A percentile compares a stretch with the other conserved stretches of the same genome.
phyloP scores from a whole-genome alignment of 495 filamentous ascomycete species.

The Annulohypoxylon nitens region DNA sequence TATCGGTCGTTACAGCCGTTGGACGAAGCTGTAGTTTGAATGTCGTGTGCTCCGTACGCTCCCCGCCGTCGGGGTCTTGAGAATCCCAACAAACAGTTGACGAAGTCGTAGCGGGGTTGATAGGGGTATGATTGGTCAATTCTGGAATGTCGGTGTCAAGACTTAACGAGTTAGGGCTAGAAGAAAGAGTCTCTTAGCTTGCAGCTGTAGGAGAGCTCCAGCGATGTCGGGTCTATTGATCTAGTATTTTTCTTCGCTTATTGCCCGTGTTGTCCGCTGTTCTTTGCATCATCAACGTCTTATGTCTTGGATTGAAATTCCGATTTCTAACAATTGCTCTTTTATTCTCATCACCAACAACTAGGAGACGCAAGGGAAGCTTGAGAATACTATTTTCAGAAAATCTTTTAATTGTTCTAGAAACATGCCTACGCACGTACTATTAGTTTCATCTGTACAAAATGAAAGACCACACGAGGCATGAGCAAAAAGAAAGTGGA shows the following conservation, averaged over 20 bases:
- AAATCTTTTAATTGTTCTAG: not conserved
- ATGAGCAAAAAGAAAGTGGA: not conserved
- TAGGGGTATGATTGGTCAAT: constrained; percentile 44
- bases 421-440: constrained; percentile 1
- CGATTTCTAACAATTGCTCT: not conserved
- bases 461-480: constrained; percentile 4
- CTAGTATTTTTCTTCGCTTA: not conserved
- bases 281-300: not conserved
- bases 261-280: not conserved
- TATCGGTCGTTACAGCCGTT: constrained; percentile 37
- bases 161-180: constrained; percentile 26
- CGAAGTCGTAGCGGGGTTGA: constrained; percentile 29
- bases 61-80: constrained; percentile 24
- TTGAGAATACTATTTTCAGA: not conserved
- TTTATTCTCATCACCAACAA: constrained; percentile 2
- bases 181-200: constrained; percentile 5
- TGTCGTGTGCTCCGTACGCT: constrained; percentile 37
- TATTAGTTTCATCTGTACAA: not conserved
- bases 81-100: constrained; percentile 11
- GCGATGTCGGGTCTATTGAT: constrained; percentile 39
- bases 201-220: not conserved
- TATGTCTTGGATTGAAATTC: not conserved
- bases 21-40: constrained; percentile 29
- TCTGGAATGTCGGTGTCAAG: constrained; percentile 33
- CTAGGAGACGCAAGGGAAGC: not conserved